Evolutionary conservation across 495 filamentous ascomycete genomes (phyloP).

Genomic region (Aspergillus haitiensis): DNA sequence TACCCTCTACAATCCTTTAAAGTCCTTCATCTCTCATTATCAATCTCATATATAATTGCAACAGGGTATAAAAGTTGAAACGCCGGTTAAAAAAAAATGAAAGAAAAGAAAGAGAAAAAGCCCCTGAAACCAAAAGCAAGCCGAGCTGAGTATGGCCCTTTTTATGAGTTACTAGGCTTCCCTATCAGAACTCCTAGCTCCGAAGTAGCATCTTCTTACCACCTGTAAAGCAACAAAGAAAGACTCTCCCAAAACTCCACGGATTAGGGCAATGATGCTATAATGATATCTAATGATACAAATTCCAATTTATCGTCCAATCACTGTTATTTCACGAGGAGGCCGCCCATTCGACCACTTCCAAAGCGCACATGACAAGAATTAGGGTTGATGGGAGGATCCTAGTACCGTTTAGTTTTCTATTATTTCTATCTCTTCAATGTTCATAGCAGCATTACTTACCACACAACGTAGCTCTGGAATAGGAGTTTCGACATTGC

Average conservation of each 20-base stretch:
- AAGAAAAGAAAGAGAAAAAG: no score
- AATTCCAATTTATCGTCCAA: neutral
- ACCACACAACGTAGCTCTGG: conserved; percentile 97
- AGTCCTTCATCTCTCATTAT: conserved; percentile 6
- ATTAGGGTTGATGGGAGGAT: conserved; percentile 91
- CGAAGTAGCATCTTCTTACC: no score
- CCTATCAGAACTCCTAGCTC: no score
- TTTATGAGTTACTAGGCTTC: no score
- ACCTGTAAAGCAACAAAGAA: neutral
- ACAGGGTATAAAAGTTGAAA: conserved; percentile 6
- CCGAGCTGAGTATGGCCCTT: no score
- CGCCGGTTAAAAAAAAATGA: neutral
- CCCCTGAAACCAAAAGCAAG: no score
- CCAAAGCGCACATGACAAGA: conserved; percentile 86
- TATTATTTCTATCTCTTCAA: neutral
- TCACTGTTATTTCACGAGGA: conserved; percentile 7
- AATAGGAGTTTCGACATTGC: conserved; percentile 92
- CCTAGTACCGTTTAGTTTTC: conserved; percentile 50
- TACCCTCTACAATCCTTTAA: neutral
- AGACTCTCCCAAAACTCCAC: neutral
- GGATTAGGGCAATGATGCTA: neutral
- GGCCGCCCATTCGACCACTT: conserved; percentile 90
- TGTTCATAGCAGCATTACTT: conserved; percentile 33
- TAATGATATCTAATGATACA: conserved; percentile 7
- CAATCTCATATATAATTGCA: conserved; percentile 9